phyloP scores from a whole-genome alignment of 2,329 filamentous ascomycete genomes.

The Monosporascus sp. region DNA sequence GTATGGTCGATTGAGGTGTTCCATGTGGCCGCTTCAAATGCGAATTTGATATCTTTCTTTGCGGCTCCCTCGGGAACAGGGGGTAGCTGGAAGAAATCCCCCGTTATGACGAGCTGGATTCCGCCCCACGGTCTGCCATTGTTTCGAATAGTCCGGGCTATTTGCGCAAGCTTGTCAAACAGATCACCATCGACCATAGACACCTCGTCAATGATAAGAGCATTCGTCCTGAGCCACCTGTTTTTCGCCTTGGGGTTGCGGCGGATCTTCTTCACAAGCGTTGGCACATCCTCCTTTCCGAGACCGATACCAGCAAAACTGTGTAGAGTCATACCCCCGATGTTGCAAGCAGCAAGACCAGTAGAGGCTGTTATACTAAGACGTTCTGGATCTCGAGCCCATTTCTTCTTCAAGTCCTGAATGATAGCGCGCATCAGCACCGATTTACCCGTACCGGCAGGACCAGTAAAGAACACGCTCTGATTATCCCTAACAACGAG shows the following conservation, averaged over 20 bases:
- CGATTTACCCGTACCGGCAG: conserved; percentile 94
- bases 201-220: conserved; percentile 87
- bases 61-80: conserved; percentile 78
- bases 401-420: conserved; percentile 69
- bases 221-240: conserved; percentile 83
- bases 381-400: conserved; percentile 69
- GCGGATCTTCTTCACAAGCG: conserved; percentile 85
- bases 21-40: conserved; percentile 91
- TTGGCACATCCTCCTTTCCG: conserved; percentile 78
- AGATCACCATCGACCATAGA: conserved; percentile 98
- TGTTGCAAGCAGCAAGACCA: conserved; percentile 91
- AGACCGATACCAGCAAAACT: conserved; percentile 94
- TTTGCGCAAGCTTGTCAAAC: conserved; percentile 90
- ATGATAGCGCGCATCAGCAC: conserved; percentile 94
- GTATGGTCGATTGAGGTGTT: conserved; percentile 89
- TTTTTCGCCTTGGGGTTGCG: conserved; percentile 82
- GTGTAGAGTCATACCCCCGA: conserved; percentile 91
- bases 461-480: conserved; percentile 97
- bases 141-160: conserved; percentile 80
- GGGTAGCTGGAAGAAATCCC: conserved; percentile 95
- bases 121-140: conserved; percentile 92
- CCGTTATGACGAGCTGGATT: conserved; percentile 91
- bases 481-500: conserved; percentile 74
- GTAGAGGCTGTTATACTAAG: conserved; percentile 94
- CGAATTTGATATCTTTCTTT: conserved; percentile 68